phyloP scores from a whole-genome alignment of 2,329 filamentous ascomycete genomes.

The Pseudocercospora fuligena region DNA sequence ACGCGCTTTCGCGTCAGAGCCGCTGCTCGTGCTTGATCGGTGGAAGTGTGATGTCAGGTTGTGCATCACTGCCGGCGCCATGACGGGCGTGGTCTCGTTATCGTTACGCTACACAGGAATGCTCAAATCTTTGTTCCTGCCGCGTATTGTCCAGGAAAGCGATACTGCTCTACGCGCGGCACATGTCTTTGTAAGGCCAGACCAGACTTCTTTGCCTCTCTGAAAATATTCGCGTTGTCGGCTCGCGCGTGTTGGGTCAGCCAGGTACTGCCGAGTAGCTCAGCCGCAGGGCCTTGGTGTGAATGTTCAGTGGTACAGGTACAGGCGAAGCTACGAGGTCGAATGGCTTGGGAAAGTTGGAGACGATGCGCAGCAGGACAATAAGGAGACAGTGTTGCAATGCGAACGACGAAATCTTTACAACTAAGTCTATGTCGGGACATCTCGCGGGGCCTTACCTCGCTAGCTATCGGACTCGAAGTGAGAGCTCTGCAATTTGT shows the following conservation, averaged over 20 bases:
- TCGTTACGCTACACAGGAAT: neutral
- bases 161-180: conserved; percentile 1
- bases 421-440: neutral
- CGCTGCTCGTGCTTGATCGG: conserved; percentile 38
- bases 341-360: neutral
- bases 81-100: conserved; percentile 20
- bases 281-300: conserved; percentile 3
- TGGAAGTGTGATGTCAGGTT: conserved; percentile 44
- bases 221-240: neutral
- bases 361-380: neutral
- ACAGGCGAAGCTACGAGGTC: conserved; percentile 11
- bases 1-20: conserved; percentile 41
- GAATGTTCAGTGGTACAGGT: conserved; percentile 6
- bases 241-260: conserved; percentile 3
- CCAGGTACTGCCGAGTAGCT: conserved; percentile 5
- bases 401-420: neutral
- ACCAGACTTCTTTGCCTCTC: neutral
- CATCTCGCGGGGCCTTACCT: conserved; percentile 9
- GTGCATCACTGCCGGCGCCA: conserved; percentile 41
- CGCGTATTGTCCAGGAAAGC: neutral
- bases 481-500: conserved; percentile 11
- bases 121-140: neutral
- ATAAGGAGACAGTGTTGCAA: neutral
- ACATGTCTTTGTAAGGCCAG: neutral
- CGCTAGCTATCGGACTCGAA: neutral